Conservation (phyloP, 2,329 filamentous ascomycete genomes). For the Calonectria ilicicola region DNA sequence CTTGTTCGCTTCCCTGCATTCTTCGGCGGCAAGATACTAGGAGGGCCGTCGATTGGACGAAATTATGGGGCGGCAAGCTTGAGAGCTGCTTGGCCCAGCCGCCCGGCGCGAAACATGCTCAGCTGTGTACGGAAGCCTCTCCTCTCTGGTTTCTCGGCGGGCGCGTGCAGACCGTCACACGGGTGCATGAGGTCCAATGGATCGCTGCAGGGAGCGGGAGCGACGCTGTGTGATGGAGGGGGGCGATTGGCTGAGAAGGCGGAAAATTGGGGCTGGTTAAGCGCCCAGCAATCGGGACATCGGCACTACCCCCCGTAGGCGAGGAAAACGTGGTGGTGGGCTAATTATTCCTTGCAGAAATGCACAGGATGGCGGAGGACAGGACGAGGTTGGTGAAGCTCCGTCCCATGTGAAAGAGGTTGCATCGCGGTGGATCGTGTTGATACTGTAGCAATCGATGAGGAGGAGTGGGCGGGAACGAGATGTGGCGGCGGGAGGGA, state of each 20-base stretch:
- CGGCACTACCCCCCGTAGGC: neutral
- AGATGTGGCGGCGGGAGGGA: neutral
- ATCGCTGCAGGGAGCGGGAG: conserved; percentile 10
- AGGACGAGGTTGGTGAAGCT: conserved; percentile 8
- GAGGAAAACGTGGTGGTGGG: conserved; percentile 16
- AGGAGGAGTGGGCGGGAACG: conserved; percentile 1
- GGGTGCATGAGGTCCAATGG: conserved; percentile 21
- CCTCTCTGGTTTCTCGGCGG: neutral
- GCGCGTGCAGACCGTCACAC: conserved; percentile 18
- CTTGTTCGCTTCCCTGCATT: neutral
- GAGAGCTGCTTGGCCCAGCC: conserved; percentile 6
- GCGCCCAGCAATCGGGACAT: conserved; percentile 7
- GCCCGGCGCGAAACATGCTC: conserved; percentile 11
- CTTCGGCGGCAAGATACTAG: conserved; percentile 19
- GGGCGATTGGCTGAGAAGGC: conserved; percentile 5
- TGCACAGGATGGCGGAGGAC: neutral
- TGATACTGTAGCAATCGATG: neutral
- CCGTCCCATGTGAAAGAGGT: neutral
- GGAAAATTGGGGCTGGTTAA: conserved; percentile 3
- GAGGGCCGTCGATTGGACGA: conserved; percentile 8
- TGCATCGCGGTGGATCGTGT: conserved; percentile 12
- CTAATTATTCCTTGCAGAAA: conserved; percentile 6
- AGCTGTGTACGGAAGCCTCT: neutral
- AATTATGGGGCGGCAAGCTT: neutral
- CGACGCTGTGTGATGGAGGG: neutral